Base-by-base conservation (phyloP, 352 stramenopile genomes). In the Phytophthora agathidicida region DNA sequence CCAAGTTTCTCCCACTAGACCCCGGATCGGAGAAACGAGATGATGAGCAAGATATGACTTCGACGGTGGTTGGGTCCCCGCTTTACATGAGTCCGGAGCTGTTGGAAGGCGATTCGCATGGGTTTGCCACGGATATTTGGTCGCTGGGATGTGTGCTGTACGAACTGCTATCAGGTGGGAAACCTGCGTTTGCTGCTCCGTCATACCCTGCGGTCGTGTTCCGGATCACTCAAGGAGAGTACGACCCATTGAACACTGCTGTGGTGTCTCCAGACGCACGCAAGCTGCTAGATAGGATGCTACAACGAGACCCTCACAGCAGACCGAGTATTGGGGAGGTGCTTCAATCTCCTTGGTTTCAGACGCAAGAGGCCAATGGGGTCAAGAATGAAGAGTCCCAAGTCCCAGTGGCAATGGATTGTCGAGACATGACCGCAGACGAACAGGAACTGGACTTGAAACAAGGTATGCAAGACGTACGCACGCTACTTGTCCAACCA, bases 131-230 rank as follows among this genome's bases (percentile, higher is more conserved):
- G 14, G 85, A 94, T 22, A 62, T 93, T 31, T 94, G 85, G 85
- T 89, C 83, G 2, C 76, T 93, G 19, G 85, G 94, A 0, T 98
- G 85, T 37, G 66, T 94, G 2, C 28, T 94, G 17, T 92, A 90
- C 47, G 84, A 94, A 48, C 54, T 92, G 11, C 45, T 94, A 8
- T 65, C 68, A 1, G 60, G 66, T 9, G 61, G 61, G 24, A 47
- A 56, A 11, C 65, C 71, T 5, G 68, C 82, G 3, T 99, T 99
- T 39, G 22, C 32, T 19, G 78, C 68, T 3, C 46, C 56, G 28
- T 77, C 60, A 5, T 86, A 83, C 43, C 71, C 76, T 8, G 76
- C 65, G 22, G 73, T 86, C 6, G 76, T 86, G 2, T 69, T 68
- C 9, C 69, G 70, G 28, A 76, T 86, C 26, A 83, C 65, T 3